Base-by-base conservation (phyloP, 2,329 filamentous ascomycete species). In the Huntiella abstrusa region DNA sequence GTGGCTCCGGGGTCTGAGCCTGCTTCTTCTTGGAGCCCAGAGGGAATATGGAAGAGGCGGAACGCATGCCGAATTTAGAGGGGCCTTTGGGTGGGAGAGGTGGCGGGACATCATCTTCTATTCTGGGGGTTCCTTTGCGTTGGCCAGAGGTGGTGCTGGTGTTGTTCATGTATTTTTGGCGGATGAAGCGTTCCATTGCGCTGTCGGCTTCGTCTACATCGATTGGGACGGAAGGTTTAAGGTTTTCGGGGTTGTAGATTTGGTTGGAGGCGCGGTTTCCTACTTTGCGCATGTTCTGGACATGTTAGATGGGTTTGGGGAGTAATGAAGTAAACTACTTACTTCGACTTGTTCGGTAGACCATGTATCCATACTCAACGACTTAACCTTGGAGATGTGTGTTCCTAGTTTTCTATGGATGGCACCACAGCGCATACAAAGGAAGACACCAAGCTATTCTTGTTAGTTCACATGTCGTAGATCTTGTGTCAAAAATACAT, bases 381-480 rank as follows among this genome's bases (percentile, higher is more conserved):
- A 96, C 64, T 98, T 98, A 67, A 98, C 86, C 62, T 98, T 98
- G 54, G 87, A 95, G 52, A 98, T 85, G 62, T 98, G 91, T 36
- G 91, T 96, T 51, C 91, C 91, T 57, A 98, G 70, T 64, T 96
- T 96, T 58, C 91, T 83, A 67, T 98, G 91, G 57, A 96, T 74
- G 46, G 86, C 75, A 46, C 87, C 91, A 69, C 91, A 98, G 60
- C 91, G 84, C 83, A 98, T 92, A 65, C 91, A 98, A 43, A 98
- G 70, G 60, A 98, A 98, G 53, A 96, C 77, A 50, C 91, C 91
- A 64, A 98, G 68, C 83, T 95, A 53, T 22, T 13, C 12, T 15
- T 36, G 13, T 22, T 36, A 28, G 22, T 32, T 22, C 17, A 19
- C 12, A 45, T n/a, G 33, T 38, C 7, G 17, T 45, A 45, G 17